A percentile compares a stretch with the other conserved stretches of the same genome.
Evolutionary conservation across 2,329 filamentous ascomycete genomes (phyloP).

Genomic region (Fusarium nanum): DNA sequence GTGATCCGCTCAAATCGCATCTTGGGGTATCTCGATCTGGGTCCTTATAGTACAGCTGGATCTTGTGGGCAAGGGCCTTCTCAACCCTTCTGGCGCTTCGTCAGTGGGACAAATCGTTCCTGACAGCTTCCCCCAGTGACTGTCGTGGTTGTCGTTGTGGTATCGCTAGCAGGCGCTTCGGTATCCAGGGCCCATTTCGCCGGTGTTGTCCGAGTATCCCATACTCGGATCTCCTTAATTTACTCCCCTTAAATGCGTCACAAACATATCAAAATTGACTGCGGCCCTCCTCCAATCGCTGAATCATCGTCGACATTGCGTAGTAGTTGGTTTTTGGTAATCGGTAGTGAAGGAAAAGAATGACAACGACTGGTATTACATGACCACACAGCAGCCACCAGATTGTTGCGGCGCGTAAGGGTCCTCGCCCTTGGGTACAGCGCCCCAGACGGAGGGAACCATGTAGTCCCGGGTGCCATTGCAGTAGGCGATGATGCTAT

Average conservation of each 20-base stretch:
- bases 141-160: constrained; percentile 33
- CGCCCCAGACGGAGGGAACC: constrained; percentile 97
- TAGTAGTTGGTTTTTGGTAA: constrained; percentile 46
- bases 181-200: constrained; percentile 40
- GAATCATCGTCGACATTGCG: constrained; percentile 49
- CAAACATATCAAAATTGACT: constrained; percentile 47
- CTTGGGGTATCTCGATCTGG: constrained; percentile 45
- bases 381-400: constrained; percentile 92
- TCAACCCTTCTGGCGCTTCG: constrained; percentile 29
- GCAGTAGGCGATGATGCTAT: constrained; percentile 96
- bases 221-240: constrained; percentile 36
- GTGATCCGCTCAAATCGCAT: constrained; percentile 43
- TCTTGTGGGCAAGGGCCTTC: constrained; percentile 30
- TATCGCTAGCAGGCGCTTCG: constrained; percentile 36
- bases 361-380: constrained; percentile 66
- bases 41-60: constrained; percentile 38
- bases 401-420: constrained; percentile 97
- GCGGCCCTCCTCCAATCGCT: constrained; percentile 46
- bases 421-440: constrained; percentile 93
- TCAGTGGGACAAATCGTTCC: constrained; percentile 28
- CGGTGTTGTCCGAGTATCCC: constrained; percentile 27
- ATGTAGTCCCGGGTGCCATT: constrained; percentile 99
- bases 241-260: constrained; percentile 43
- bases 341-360: constrained; percentile 43
- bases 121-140: constrained; percentile 26